These are phyloP conservation scores for Aspergillus chevalieri DNA, from an alignment of 2,329 filamentous ascomycete genomes.

Conservation along the genomic window DNA sequence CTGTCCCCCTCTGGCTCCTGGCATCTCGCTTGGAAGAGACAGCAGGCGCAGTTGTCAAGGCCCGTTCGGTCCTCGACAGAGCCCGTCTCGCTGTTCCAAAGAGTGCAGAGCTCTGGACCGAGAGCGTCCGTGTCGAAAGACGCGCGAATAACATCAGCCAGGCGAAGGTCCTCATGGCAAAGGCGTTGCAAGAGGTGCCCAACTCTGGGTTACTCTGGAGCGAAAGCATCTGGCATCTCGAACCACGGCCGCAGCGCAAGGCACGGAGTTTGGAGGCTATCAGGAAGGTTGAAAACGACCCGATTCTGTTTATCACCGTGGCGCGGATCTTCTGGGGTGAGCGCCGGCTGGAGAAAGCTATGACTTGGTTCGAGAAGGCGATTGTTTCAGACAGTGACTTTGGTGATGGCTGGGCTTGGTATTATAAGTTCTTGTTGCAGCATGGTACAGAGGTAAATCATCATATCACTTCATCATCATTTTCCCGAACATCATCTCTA, in stretches of 20 bases:
- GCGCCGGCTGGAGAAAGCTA: conserved; percentile 83
- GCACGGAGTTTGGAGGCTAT: conserved; percentile 88
- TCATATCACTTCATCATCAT: conserved; percentile 1
- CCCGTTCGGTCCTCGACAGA: conserved; percentile 85
- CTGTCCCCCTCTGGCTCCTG: conserved; percentile 82
- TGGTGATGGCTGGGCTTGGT: conserved; percentile 97
- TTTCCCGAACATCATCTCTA: conserved; percentile 5
- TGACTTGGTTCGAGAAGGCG: conserved; percentile 96
- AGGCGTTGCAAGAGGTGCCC: conserved; percentile 84
- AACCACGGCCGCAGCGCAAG: conserved; percentile 85
- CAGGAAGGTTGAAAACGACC: conserved; percentile 92
- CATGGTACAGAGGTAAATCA: conserved; percentile 68
- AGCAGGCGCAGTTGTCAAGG: conserved; percentile 77
- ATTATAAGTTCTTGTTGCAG: conserved; percentile 85
- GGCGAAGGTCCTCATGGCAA: conserved; percentile 88
- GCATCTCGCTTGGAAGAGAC: conserved; percentile 83
- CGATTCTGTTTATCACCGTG: conserved; percentile 81
- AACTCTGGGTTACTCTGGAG: conserved; percentile 83
- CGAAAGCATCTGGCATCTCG: conserved; percentile 93
- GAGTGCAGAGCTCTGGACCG: conserved; percentile 77
- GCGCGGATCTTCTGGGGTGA: conserved; percentile 96
- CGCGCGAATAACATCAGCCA: conserved; percentile 76
- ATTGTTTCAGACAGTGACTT: conserved; percentile 78
- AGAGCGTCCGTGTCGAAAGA: conserved; percentile 88
- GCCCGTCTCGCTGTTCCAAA: conserved; percentile 84